Evolutionary conservation across 768 basidiomycete genomes (phyloP), one percentile per base, ranked within the genome.

Genomic region (Mycena venus): DNA sequence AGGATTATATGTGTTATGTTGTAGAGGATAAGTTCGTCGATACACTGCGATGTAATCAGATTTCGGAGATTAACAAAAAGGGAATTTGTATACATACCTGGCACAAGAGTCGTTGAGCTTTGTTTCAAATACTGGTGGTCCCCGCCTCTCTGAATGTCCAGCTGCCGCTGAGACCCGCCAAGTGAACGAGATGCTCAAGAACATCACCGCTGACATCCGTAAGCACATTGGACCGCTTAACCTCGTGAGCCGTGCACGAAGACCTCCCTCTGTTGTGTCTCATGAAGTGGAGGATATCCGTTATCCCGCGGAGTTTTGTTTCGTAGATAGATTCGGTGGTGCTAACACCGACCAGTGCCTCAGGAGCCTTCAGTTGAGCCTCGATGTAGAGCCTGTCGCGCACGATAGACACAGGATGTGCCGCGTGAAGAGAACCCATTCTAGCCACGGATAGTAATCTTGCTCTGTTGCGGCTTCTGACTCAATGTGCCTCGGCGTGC

Each of bases 1-100:
- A 64, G 47, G 31, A 64, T 51, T 32, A 64, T 64, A 64, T 64
- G 63, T 31, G 63, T 64, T 64, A 49, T 29, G 1, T 64, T 31
- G 32, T 64, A 49, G 47, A 9, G 8, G 31, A 64, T 64, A 23
- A 64, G 63, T 34, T 64, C 63, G 63, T 64, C 63, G 32, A 64
- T 64, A 34, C 63, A 64, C 63, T 64, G 32, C 61, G n/a, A 64
- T 51, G 32, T 36, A 36, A 19, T 64, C 47, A 64, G 44, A 36
- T 14, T 49, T 51, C 42, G 51, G 47, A 64, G 29, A 64, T 64
- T 12, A 34, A 64, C 63, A 34, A 19, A 51, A 64, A 44, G 31
- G 21, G 23, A 51, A 49, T 49, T 64, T 64, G 44, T 27, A 49
- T 27, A 49, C 47, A 29, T 51, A 51, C 63, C 63, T 64, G 63